phyloP scores from a whole-genome alignment of 148 eudicot species.

The Agrostemma githago region DNA sequence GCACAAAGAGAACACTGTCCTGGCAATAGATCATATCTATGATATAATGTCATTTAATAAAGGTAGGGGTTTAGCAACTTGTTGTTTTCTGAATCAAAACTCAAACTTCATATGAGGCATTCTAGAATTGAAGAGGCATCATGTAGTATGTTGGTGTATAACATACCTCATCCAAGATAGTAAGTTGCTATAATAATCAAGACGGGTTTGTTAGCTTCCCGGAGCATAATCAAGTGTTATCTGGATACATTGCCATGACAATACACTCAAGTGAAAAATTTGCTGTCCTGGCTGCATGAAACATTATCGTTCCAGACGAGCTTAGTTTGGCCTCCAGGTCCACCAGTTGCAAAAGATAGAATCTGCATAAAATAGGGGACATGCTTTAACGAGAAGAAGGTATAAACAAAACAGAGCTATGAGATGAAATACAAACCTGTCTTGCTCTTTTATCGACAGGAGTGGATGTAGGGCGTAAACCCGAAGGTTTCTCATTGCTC shows the following conservation, averaged over 20 bases:
- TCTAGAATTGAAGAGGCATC: background rate
- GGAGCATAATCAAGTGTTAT: slow-evolving; percentile 6
- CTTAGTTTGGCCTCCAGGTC: slow-evolving; percentile 73
- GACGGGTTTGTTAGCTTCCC: slow-evolving; percentile 18
- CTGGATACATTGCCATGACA: slow-evolving; percentile 12
- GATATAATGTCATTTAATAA: background rate
- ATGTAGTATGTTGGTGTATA: slow-evolving; percentile 6
- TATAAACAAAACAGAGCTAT: slow-evolving; percentile 1
- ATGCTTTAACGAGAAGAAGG: background rate
- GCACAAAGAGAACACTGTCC: background rate
- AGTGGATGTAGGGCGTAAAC: slow-evolving; percentile 41
- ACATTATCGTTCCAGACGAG: slow-evolving; percentile 63
- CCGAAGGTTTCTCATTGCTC: slow-evolving; percentile 41
- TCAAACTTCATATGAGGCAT: background rate
- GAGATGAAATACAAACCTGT: slow-evolving; percentile 41
- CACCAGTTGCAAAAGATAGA: slow-evolving; percentile 61
- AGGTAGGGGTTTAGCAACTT: background rate
- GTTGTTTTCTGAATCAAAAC: background rate
- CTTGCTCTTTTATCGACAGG: slow-evolving; percentile 86
- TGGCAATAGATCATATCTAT: background rate
- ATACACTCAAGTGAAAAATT: slow-evolving; percentile 9
- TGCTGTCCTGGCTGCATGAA: slow-evolving; percentile 18
- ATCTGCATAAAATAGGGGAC: slow-evolving; percentile 43
- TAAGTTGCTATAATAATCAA: slow-evolving; percentile 5
- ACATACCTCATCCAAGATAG: slow-evolving; percentile 4